phyloP scores from a whole-genome alignment of 108 stramenopile species.

The Nannochloropsis oceanica region DNA sequence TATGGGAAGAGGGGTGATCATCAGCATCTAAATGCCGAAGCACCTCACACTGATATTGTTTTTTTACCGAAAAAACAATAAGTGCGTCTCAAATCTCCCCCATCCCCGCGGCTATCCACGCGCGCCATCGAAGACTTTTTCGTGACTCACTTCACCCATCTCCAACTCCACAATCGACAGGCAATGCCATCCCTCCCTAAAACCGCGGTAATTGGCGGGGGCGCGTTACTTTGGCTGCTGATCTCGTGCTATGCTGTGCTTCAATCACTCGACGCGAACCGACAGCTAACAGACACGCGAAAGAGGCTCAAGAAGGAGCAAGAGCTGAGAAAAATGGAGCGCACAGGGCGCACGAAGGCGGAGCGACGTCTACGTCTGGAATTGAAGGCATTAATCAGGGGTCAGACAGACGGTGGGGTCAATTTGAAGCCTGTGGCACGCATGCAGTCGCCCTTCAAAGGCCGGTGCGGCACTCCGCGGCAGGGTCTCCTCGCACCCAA shows the following conservation, averaged over 20 bases:
- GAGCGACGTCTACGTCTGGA: slow-evolving; percentile 10
- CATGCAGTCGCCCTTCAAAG: not conserved
- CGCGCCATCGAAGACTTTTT: too few relatives aligned
- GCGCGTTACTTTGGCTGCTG: too few relatives aligned
- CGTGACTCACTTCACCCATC: too few relatives aligned
- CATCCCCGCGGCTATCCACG: too few relatives aligned
- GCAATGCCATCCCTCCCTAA: too few relatives aligned
- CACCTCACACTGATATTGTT: too few relatives aligned
- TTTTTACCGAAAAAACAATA: too few relatives aligned
- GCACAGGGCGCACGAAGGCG: slow-evolving; percentile 23
- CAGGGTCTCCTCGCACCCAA: not conserved
- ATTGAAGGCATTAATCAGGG: slow-evolving; percentile 1
- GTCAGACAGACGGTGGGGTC: slow-evolving; percentile 2
- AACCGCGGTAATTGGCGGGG: too few relatives aligned
- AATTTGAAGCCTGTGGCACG: slow-evolving; percentile 8
- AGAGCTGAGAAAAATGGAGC: slow-evolving; percentile 13
- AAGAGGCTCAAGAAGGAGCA: slow-evolving; percentile 1
- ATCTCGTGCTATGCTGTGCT: not conserved
- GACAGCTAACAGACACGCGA: not conserved
- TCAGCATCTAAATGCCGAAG: too few relatives aligned
- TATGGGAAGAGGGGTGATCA: too few relatives aligned
- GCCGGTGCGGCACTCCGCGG: not conserved
- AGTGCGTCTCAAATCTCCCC: too few relatives aligned
- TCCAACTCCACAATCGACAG: too few relatives aligned
- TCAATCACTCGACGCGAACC: not conserved